Conservation (phyloP, 495 filamentous ascomycete genomes). For the Acidomyces sp. region DNA sequence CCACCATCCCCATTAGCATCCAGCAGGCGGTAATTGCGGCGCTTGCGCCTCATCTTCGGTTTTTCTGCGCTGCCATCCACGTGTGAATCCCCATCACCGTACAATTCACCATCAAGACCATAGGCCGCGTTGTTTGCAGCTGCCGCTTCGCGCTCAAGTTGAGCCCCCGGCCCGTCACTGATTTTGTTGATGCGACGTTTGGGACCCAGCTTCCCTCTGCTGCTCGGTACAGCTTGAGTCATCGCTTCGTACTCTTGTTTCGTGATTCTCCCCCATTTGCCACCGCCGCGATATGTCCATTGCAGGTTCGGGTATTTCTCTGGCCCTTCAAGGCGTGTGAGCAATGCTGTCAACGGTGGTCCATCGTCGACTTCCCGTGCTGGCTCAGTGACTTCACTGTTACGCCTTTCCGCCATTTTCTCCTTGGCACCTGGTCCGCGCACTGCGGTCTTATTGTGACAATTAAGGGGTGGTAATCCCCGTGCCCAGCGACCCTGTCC, state of each 20-base stretch:
- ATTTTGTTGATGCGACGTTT: background rate
- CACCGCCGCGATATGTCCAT: conserved; percentile 18
- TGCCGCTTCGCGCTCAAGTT: conserved; percentile 4
- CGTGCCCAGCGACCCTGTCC: conserved; percentile 19
- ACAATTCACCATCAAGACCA: background rate
- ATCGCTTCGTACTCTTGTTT: conserved; percentile 8
- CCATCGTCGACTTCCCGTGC: background rate
- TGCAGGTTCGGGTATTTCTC: conserved; percentile 9
- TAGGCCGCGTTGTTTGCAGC: background rate
- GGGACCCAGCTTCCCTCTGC: background rate
- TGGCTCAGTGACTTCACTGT: conserved; percentile 1
- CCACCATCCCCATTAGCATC: background rate
- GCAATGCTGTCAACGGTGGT: conserved; percentile 4
- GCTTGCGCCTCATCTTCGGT: background rate
- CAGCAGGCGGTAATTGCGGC: background rate
- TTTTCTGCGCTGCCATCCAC: background rate
- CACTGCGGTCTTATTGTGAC: conserved; percentile 14
- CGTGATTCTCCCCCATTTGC: conserved; percentile 18
- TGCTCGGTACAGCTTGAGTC: background rate
- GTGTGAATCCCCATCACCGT: background rate
- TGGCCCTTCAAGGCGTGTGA: conserved; percentile 6
- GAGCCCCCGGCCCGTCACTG: conserved; percentile 4
- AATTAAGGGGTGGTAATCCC: conserved; percentile 10
- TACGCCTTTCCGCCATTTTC: background rate
- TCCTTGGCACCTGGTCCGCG: conserved; percentile 11